Evolutionary conservation across 108 stramenopile species (phyloP), one percentile per base, ranked within the genome.

Genomic region (Nitzschia sp.): DNA sequence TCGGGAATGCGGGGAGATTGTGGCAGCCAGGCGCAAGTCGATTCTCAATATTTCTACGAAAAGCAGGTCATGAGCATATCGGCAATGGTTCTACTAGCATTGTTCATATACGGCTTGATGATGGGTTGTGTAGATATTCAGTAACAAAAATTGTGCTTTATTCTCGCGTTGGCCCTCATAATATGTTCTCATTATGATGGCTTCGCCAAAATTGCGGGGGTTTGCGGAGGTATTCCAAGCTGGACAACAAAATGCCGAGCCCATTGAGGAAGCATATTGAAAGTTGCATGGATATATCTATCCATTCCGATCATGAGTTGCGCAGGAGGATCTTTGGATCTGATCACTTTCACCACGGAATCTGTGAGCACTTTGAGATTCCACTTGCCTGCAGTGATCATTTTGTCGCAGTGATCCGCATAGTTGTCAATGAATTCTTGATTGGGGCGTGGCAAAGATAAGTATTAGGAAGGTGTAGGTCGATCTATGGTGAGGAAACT

Each of bases 231-330:
- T 15, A 66, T 8, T 25, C 16, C 27, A 13, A 31, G 48, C 53
- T 66, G 64, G 23, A 53, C 1, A 0, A 50, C 6, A 11, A n/a
- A 4, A 53, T 58, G 35, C 29, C 68, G 68, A 9, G 55, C 16
- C 58, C 58, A 69, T 47, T 58, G 56, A 16, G 72, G 72, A 15
- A 66, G 30, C 72, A 67, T 58, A 17, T 32, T 16, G 56, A 60
- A 32, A n/a, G 26, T 25, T 3, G 52, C 54, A n/a, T 68, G 13
- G 19, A 16, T 36, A 44, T 34, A 78, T 46, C 44, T 72, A 53
- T 78, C 77, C 67, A 67, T 67, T 31, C 77, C 77, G 25, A 73
- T 44, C 27, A 66, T 31, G 6, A 67, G 16, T 58, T 58, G 64
- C 25, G 35, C 64, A 6, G 72, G 65, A 23, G 72, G 45, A 30